Evolutionary conservation across 2,329 filamentous ascomycete genomes (phyloP).

Genomic region (Colletotrichum tanaceti): DNA sequence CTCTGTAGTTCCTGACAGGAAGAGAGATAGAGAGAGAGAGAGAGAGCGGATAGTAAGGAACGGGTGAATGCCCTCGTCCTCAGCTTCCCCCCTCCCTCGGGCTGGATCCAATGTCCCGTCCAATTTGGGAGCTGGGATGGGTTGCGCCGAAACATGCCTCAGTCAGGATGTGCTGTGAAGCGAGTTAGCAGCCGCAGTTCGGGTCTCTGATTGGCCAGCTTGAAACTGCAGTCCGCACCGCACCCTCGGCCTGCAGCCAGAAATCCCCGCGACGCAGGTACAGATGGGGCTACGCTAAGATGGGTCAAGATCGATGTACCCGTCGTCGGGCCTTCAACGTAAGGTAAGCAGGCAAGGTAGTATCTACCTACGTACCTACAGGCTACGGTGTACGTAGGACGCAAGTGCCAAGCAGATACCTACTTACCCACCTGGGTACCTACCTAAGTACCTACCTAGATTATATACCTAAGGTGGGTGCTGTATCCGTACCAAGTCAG

Average conservation of each 20-base stretch:
- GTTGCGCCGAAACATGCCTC: slow-evolving; percentile 10
- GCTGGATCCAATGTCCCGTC: slow-evolving; percentile 38
- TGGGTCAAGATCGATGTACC: slow-evolving; percentile 27
- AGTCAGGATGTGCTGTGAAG: slow-evolving; percentile 21
- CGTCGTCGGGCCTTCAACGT: neutral
- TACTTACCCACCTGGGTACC: no score
- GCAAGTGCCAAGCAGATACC: no score
- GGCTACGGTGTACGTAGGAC: no score
- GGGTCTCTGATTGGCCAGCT: slow-evolving; percentile 12
- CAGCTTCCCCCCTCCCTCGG: neutral
- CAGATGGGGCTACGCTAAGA: slow-evolving; percentile 32
- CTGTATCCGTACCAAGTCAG: neutral
- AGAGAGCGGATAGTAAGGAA: no score
- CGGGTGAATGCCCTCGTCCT: no score
- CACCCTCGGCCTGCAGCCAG: slow-evolving; percentile 23
- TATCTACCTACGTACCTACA: neutral
- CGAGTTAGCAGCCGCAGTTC: neutral
- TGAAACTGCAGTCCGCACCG: neutral
- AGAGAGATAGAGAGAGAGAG: no score
- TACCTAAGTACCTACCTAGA: no score
- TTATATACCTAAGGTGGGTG: neutral
- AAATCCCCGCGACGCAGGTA: slow-evolving; percentile 39
- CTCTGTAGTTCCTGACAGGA: no score
- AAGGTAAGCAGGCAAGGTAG: no score
- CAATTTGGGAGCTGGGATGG: slow-evolving; percentile 32